A percentile compares a stretch with the other conserved stretches of the same genome.
phyloP scores from a whole-genome alignment of 305 asterid genomes.

The Coffea humblotiana region DNA sequence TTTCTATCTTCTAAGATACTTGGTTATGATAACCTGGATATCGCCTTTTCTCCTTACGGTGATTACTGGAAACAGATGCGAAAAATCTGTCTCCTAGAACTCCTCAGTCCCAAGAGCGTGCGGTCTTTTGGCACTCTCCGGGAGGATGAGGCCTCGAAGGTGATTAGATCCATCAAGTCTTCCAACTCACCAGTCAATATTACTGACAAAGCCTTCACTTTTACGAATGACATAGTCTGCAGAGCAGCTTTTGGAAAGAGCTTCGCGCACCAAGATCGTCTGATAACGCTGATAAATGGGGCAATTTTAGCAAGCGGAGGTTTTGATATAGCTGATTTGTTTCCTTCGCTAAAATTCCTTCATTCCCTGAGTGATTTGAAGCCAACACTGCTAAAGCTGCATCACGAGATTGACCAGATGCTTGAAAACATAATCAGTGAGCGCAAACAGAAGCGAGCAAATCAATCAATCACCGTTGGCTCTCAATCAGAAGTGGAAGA shows the following conservation, averaged over 20 bases:
- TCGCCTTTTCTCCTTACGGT: slow-evolving; percentile 28
- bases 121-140: slow-evolving; percentile 11
- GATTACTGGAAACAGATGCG: slow-evolving; percentile 29
- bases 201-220: slow-evolving; percentile 11
- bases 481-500: slow-evolving; percentile 13
- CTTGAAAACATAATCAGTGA: slow-evolving; percentile 35
- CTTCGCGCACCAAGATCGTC: slow-evolving; percentile 27
- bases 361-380: slow-evolving; percentile 26
- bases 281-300: slow-evolving; percentile 27
- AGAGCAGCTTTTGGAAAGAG: slow-evolving; percentile 26
- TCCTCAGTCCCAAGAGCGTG: slow-evolving; percentile 17
- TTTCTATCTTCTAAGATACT: slow-evolving; percentile 15
- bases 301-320: slow-evolving; percentile 27
- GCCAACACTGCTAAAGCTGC: slow-evolving; percentile 25
- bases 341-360: slow-evolving; percentile 36
- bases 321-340: slow-evolving; percentile 40
- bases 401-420: slow-evolving; percentile 20
- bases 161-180: slow-evolving; percentile 6
- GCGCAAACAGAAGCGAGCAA: slow-evolving; percentile 7
- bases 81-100: slow-evolving; percentile 27
- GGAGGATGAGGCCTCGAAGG: slow-evolving; percentile 19
- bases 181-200: slow-evolving; percentile 1
- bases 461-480: background rate
- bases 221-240: slow-evolving; percentile 3
- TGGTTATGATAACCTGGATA: slow-evolving; percentile 13